Percentiles rank a stretch among this genome's conserved stretches.
phyloP scores from a whole-genome alignment of 2,329 filamentous ascomycete genomes.

The Aspergillus novoparasiticus region DNA sequence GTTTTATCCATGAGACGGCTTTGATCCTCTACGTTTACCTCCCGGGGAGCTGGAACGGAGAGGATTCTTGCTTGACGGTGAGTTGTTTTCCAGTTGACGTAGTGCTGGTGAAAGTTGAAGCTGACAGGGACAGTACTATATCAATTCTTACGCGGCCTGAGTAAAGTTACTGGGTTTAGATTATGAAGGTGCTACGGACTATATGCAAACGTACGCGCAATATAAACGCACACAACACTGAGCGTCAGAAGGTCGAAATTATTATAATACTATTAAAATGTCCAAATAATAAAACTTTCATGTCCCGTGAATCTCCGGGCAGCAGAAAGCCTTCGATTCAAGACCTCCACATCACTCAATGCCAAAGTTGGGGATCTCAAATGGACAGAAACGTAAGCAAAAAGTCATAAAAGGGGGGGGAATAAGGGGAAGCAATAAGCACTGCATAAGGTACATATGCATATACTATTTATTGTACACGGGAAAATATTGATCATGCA shows the following conservation, averaged over 20 bases:
- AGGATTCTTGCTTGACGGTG: conserved; percentile 51
- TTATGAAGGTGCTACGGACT: conserved; percentile 8
- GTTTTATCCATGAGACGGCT: conserved; percentile 50
- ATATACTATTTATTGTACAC: conserved; percentile 14
- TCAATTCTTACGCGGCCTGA: conserved; percentile 46
- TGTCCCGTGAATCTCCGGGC: not conserved
- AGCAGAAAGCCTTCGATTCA: not conserved
- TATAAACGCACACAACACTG: not conserved
- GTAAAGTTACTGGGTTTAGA: not conserved
- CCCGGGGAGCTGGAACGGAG: conserved; percentile 42
- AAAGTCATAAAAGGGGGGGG: conserved; percentile 6
- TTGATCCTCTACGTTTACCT: conserved; percentile 51
- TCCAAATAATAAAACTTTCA: not conserved
- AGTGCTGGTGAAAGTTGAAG: not conserved
- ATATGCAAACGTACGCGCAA: conserved; percentile 1
- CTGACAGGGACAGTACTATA: conserved; percentile 42
- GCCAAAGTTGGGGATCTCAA: conserved; percentile 1
- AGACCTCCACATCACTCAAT: not conserved
- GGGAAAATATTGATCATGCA: conserved; percentile 10
- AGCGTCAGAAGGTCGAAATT: not conserved
- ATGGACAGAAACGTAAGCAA: conserved; percentile 7
- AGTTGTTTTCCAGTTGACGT: conserved; percentile 19
- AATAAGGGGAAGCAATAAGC: conserved; percentile 3
- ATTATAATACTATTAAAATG: conserved; percentile 21
- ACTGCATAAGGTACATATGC: conserved; percentile 11